These are phyloP conservation scores for Globisporangium cystogenes DNA, from an alignment of 352 stramenopile genomes.

Conservation along the genomic window DNA sequence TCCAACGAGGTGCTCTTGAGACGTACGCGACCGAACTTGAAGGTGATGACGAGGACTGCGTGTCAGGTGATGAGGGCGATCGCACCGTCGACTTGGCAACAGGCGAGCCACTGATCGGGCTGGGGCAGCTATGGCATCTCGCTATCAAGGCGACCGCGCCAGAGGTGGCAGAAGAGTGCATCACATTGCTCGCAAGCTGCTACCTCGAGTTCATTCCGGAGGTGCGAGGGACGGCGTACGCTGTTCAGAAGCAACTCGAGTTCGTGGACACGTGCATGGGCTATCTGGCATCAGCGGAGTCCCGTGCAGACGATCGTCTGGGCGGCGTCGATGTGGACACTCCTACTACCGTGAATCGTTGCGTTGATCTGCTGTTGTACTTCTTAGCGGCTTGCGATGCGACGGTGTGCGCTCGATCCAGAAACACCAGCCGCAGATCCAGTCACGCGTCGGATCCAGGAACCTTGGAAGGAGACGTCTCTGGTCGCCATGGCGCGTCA, in stretches of 20 bases:
- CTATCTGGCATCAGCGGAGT: conserved; percentile 29
- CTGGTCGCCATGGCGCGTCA: neutral
- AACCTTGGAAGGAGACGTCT: neutral
- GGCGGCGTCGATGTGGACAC: neutral
- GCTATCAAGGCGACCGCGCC: conserved; percentile 33
- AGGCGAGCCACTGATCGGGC: conserved; percentile 27
- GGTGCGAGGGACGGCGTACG: conserved; percentile 19
- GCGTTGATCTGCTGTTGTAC: conserved; percentile 60
- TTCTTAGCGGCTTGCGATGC: conserved; percentile 51
- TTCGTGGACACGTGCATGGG: conserved; percentile 65
- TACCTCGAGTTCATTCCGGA: conserved; percentile 47
- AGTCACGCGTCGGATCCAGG: neutral
- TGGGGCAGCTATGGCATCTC: conserved; percentile 58
- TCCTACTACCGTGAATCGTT: conserved; percentile 35
- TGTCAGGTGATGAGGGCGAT: neutral
- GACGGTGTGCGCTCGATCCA: conserved; percentile 1
- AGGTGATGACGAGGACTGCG: neutral
- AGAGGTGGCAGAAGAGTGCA: conserved; percentile 53
- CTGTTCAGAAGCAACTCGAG: conserved; percentile 26
- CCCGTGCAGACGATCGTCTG: conserved; percentile 1
- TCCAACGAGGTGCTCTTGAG: conserved; percentile 28
- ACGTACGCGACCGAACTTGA: conserved; percentile 12
- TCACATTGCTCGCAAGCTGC: conserved; percentile 46
- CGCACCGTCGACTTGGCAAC: conserved; percentile 32
- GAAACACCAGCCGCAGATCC: neutral